Evolutionary conservation across 129 eudicot genomes (phyloP).

Genomic region (Helichrysum umbraculigerum): DNA sequence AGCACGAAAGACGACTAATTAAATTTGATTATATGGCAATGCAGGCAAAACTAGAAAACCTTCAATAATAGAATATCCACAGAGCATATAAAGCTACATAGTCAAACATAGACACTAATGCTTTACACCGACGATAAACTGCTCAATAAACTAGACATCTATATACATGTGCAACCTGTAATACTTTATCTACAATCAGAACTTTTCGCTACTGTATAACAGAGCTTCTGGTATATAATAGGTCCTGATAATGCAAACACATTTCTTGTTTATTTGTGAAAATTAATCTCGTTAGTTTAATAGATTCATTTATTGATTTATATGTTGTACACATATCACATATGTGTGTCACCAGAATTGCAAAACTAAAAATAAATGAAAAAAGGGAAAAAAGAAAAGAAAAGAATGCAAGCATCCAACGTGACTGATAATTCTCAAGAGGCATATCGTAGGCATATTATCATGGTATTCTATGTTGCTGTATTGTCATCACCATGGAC

Average conservation of each 20-base stretch:
- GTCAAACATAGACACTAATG: background rate
- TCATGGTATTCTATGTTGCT: background rate
- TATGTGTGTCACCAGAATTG: background rate
- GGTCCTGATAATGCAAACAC: background rate
- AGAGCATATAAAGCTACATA: background rate
- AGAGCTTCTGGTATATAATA: background rate
- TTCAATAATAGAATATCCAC: background rate
- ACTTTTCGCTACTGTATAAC: background rate
- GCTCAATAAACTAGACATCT: background rate
- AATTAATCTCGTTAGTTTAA: background rate
- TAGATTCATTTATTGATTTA: background rate
- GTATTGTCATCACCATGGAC: background rate
- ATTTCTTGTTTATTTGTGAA: background rate
- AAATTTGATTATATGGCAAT: background rate
- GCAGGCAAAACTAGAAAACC: background rate
- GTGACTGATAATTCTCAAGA: background rate
- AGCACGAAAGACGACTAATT: constrained; percentile 2
- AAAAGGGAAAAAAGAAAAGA: background rate
- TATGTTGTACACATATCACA: background rate
- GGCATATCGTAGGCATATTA: background rate
- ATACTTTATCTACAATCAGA: background rate
- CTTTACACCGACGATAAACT: background rate
- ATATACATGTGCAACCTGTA: background rate
- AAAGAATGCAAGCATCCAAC: background rate
- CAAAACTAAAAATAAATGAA: background rate